Percentiles rank a stretch among this genome's conserved stretches.
Conservation (phyloP, 257 asterid species). For the Solanum pennellii region DNA sequence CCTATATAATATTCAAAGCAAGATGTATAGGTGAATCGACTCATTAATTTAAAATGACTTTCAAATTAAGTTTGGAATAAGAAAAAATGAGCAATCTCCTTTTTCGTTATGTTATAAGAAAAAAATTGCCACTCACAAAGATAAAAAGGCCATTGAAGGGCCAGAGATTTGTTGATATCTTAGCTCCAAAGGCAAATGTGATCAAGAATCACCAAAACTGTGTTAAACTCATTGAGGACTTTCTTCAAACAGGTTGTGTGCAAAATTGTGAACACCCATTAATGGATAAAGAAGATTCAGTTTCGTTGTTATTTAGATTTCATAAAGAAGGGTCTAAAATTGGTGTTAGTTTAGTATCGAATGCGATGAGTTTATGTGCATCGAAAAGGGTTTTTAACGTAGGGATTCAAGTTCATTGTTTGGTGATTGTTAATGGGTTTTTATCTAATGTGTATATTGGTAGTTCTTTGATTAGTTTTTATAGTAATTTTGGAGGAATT, state of each 20-base stretch:
- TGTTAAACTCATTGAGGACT: constrained; percentile 16
- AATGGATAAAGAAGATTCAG: not conserved
- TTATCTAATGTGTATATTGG: constrained; percentile 17
- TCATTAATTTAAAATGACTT: too few relatives aligned
- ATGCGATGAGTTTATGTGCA: constrained; percentile 19
- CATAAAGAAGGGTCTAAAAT: constrained; percentile 9
- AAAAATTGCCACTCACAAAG: not conserved
- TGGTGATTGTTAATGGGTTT: constrained; percentile 14
- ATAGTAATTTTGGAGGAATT: constrained; percentile 4
- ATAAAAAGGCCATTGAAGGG: not conserved
- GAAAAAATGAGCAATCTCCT: not conserved
- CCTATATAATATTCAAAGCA: too few relatives aligned
- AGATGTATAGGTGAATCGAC: too few relatives aligned
- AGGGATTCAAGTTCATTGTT: constrained; percentile 22
- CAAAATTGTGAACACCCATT: not conserved
- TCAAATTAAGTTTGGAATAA: too few relatives aligned
- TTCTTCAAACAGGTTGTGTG: constrained; percentile 11
- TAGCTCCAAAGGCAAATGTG: constrained; percentile 15
- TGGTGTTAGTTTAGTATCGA: constrained; percentile 8
- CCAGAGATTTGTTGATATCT: constrained; percentile 1
- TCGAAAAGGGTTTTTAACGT: not conserved
- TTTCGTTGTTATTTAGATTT: constrained; percentile 1
- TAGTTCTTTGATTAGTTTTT: constrained; percentile 17
- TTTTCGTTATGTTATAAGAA: not conserved
- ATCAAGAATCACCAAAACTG: not conserved